Conservation (phyloP, 2,329 filamentous ascomycete genomes). For the Aspergillus sp. region DNA sequence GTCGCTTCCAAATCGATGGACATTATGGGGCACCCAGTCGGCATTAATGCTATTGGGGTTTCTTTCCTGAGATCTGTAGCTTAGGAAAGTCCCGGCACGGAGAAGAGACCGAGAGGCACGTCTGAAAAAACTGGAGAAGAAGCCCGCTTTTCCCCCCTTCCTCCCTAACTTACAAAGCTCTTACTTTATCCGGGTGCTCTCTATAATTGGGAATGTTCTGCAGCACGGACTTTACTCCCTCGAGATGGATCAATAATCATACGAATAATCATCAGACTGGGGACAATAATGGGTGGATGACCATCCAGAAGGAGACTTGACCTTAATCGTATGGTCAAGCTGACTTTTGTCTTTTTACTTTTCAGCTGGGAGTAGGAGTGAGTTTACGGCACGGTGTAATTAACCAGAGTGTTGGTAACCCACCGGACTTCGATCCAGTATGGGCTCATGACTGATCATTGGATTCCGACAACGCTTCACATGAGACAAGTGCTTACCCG, state of each 20-base stretch:
- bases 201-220: conserved; percentile 1
- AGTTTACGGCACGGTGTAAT: neutral
- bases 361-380: too few relatives aligned
- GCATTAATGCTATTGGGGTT: neutral
- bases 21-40: neutral
- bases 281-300: too few relatives aligned
- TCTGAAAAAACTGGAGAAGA: too few relatives aligned
- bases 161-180: neutral
- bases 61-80: neutral
- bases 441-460: neutral
- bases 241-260: neutral
- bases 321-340: too few relatives aligned
- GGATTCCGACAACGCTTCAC: neutral
- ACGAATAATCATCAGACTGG: too few relatives aligned
- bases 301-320: too few relatives aligned
- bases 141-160: too few relatives aligned
- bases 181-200: neutral
- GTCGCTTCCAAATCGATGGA: conserved; percentile 1
- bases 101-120: neutral
- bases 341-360: too few relatives aligned
- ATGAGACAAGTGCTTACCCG: conserved; percentile 5
- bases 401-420: neutral
- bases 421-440: neutral
- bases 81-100: neutral
- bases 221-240: neutral